Evolutionary conservation across 176 grass and related monocot species (phyloP).

Genomic region (Saccharum officinarum): DNA sequence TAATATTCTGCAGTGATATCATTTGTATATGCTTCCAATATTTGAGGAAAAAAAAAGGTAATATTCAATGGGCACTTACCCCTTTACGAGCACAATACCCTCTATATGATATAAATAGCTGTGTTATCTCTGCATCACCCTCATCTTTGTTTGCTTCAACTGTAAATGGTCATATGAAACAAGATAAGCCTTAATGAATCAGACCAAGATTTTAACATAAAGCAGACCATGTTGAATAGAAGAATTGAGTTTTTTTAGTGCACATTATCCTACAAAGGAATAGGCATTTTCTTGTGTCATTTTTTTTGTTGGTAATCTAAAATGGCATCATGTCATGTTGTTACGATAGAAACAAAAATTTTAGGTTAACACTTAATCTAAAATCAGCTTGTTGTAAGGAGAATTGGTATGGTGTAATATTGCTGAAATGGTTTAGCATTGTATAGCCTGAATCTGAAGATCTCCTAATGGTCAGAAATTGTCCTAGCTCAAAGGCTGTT

Average conservation of each 20-base stretch:
- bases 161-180: constrained; percentile 33
- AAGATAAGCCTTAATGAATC: constrained; percentile 5
- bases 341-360: neutral
- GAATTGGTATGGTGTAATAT: neutral
- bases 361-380: neutral
- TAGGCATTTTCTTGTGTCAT: neutral
- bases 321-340: neutral
- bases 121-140: constrained; percentile 53
- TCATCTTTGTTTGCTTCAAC: constrained; percentile 57
- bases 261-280: neutral
- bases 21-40: neutral
- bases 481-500: neutral
- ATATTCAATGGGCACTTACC: constrained; percentile 45
- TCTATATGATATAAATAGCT: constrained; percentile 68
- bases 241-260: neutral
- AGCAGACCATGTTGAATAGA: neutral
- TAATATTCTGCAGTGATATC: neutral
- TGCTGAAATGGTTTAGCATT: neutral
- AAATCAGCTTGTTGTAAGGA: neutral
- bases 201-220: neutral
- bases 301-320: neutral
- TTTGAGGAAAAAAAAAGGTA: neutral
- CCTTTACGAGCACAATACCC: constrained; percentile 92
- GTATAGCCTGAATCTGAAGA: neutral
- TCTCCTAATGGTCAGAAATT: neutral